Evolutionary conservation across 2,329 filamentous ascomycete genomes (phyloP), one percentile per base, ranked within the genome.

Genomic region (Ilyonectria robusta): DNA sequence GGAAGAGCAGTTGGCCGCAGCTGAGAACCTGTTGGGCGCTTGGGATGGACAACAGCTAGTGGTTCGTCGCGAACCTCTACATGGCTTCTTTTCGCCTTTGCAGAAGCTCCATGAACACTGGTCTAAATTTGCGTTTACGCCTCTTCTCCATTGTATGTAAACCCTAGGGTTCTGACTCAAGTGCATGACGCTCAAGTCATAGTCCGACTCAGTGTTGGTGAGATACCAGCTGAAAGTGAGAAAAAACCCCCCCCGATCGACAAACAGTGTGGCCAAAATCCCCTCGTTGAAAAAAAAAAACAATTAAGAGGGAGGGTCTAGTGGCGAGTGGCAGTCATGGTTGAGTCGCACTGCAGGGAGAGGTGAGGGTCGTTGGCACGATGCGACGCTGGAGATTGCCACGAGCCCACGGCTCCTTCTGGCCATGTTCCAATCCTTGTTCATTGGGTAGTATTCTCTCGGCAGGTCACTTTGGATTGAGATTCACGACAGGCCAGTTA

Each of bases 301-400:
- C 13, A 19, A 53, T 53, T 63, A 44, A 19, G 26, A 46, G 46
- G 19, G 26, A 46, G 46, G 19, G 51, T 46, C 26, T 46, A 35
- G 55, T 59, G 62, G 62, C 62, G 33, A 59, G 31, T 35, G 47
- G 37, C 37, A 58, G 11, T 33, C 47, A 35, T 64, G 29, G 26
- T 59, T 19, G n/a, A 58, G 46, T 64, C 48, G 61, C 54, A 59
- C 54, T 23, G 53, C 26, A 53, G 53, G 47, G 62, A n/a, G 56
- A 57, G 53, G 60, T 42, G 40, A 42, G 40, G 44, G 44, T 57
- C 35, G 33, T 35, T 50, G 47, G 33, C 31, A 59, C 50, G 48
- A 65, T 65, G 62, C 54, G 21, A 65, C 62, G 62, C 33, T 65
- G 56, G 48, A 59, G 31, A 65, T 65, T 59, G 50, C 50, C 62